Evolutionary conservation across 2,329 filamentous ascomycete species (phyloP), one percentile per base, ranked within the genome.

Genomic region (Xylaria sp.): DNA sequence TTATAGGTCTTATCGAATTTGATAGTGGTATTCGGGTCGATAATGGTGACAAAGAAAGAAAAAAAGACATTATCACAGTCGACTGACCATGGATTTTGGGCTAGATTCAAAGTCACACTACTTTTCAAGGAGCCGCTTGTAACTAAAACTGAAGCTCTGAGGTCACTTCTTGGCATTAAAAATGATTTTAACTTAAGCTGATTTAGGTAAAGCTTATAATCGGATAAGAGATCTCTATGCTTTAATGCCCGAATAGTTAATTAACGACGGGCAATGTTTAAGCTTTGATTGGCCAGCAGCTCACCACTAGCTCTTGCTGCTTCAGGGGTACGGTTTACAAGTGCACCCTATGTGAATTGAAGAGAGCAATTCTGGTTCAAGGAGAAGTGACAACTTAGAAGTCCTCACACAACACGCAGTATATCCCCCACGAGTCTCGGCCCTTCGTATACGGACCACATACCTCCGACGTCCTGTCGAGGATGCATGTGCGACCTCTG

Each of bases 11-110:
- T 37, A 63, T 60, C 20, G 73, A 66, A 15, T 58, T 70, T 28
- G 61, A 63, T 23, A 64, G 62, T 58, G 61, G 69, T 51, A 56
- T 55, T 44, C 66, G 73, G 37, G 37, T 58, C 23, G 63, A 48
- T 5, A 48, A 18, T 18, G 48, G 44, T n/a, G 55, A 61, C 57
- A 57, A 66, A 48, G 65, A 68, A 55, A 70, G 69, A 31, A 75
- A 34, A 34, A 46, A 67, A 37, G 74, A 71, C 74, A 77, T 77
- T 37, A 41, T 67, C 4, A n/a, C 12, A 25, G 31, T 56, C 31
- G 15, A 5, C 34, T 37, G 7, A 37, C 7, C 6, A 46, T 18
- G 39, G 25, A 25, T 61, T 61, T 61, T 4, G 9, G 12, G 28
- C 28, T 20, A 31, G 51, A 34, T 34, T 34, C 13, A 46, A n/a